Evolutionary conservation across 257 asterid species (phyloP), one percentile per base, ranked within the genome.

Genomic region (Plantago elongata): DNA sequence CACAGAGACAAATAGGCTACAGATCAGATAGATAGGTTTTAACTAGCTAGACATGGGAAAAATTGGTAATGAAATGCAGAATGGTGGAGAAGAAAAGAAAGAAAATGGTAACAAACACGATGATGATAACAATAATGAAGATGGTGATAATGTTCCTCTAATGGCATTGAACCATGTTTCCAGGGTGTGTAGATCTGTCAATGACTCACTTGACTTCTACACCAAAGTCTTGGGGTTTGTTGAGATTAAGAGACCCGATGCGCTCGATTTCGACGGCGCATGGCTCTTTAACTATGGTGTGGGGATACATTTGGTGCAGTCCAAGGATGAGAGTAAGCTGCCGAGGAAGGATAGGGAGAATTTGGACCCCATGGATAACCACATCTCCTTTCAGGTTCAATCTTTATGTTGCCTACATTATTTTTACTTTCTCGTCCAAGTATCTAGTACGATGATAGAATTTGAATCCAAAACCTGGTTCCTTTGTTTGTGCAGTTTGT

Each of bases 251-350:
- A 71, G 95, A 62, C 96, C 96, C 5, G 83, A 76, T 29, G 70
- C 90, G 9, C 74, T 88, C 47, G 75, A 81, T 46, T 83, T 83
- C 59, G 88, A 81, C 62, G 95, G 92, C 16, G 96, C 96, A 11
- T 85, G 96, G 96, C 74, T 88, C 12, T 88, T 88, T 79, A 88
- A 88, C 72, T 88, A 88, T 77, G 90, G 96, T 15, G 77, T 85
- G 3, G 89, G 95, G n/a, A 66, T 88, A 49, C 95, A 88, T 64
- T 57, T 88, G 72, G 73, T 88, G 72, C 88, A 77, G 42, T 61
- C 74, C 55, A 73, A 71, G 75, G 82, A 78, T 29, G 78, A 79
- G 55, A 69, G 63, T 13, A 77, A 68, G 65, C 47, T 83, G 48
- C 83, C 86, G 5, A 42, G 37, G 18, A 7, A 34, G 40, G 74